Base-by-base conservation (phyloP, 768 basidiomycete genomes). In the Multifurca ochricompacta region DNA sequence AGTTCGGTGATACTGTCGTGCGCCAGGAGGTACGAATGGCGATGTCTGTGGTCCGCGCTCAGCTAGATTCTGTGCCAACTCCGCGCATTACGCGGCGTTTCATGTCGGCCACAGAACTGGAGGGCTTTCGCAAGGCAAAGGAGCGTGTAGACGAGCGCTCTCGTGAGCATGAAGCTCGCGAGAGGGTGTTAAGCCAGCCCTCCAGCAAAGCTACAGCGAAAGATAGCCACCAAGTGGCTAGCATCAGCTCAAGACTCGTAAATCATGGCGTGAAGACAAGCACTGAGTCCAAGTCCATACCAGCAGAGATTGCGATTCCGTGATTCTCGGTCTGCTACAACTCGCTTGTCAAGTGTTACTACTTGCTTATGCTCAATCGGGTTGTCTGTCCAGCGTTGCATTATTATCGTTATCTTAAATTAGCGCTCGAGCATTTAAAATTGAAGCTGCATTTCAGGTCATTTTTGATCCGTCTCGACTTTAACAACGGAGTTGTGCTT, bases 401-500 rank as follows among this genome's bases (percentile, higher is more conserved):
- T 53, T 37, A 55, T 56, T 39, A 48, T 48, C 34, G 27, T 50
- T 56, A 39, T 36, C 25, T 23, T 49, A 28, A 48, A 21, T 53
- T 6, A 28, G n/a, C 18, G 16, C 19, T 27, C 9, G 14, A n/a
- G 5, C 10, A 30, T n/a, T 28, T 37, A 19, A 18, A 19, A 23
- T 39, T 41, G 50, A 25, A 41, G 8, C 30, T 40, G 41, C 30
- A 19, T 25, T 28, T 11, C 9, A 48, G 48, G 32, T 23, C 34
- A 43, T 14, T 31, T 48, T 43, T 25, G 34, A 25, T 13, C n/a
- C 30, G 43, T 10, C 23, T 48, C 34, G n/a, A 11, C 10, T 37
- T 23, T 36, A 49, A 9, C 5, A n/a, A 10, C 18, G 2, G 6
- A 32, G 32, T 23, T 55, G 41, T 31, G 42, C 34, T 49, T 50